These are phyloP conservation scores for Gleditsia sinensis DNA, from an alignment of 306 rosid species.

Conservation along the genomic window DNA sequence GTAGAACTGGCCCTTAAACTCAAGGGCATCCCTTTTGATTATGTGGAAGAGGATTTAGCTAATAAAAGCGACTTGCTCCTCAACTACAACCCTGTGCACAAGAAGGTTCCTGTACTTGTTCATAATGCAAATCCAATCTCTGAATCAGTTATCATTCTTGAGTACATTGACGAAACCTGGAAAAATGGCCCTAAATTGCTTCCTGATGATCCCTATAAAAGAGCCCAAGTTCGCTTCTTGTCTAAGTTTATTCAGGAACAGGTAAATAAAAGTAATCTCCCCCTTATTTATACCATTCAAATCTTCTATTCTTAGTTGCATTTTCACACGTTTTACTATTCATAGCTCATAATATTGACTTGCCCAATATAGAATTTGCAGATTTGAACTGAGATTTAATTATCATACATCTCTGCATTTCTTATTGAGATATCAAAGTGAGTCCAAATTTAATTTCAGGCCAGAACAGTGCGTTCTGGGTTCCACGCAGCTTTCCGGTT, in stretches of 20 bases:
- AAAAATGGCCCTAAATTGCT: slow-evolving; percentile 34
- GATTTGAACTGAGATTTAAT: not conserved
- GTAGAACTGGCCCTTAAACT: slow-evolving; percentile 41
- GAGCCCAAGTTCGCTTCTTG: slow-evolving; percentile 51
- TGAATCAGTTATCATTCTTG: slow-evolving; percentile 35
- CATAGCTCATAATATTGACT: not conserved
- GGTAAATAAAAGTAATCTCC: not conserved
- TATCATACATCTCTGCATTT: not conserved
- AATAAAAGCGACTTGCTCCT: slow-evolving; percentile 45
- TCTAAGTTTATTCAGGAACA: slow-evolving; percentile 26
- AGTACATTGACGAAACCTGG: slow-evolving; percentile 47
- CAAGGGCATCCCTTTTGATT: slow-evolving; percentile 43
- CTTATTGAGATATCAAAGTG: not conserved
- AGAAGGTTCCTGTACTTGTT: slow-evolving; percentile 46
- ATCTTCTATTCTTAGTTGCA: too few species aligned
- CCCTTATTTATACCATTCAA: not conserved
- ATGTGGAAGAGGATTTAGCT: slow-evolving; percentile 39
- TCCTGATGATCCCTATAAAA: slow-evolving; percentile 37
- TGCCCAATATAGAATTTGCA: not conserved
- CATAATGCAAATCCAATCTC: slow-evolving; percentile 40
- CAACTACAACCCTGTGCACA: slow-evolving; percentile 43
- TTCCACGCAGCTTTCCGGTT: too few species aligned
- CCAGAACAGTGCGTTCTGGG: too few species aligned
- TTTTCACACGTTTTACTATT: not conserved
- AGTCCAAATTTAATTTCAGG: too few species aligned